These are phyloP conservation scores for Kodamaea plutei DNA, from an alignment of 1,139 yeast genomes.

Conservation along the genomic window DNA sequence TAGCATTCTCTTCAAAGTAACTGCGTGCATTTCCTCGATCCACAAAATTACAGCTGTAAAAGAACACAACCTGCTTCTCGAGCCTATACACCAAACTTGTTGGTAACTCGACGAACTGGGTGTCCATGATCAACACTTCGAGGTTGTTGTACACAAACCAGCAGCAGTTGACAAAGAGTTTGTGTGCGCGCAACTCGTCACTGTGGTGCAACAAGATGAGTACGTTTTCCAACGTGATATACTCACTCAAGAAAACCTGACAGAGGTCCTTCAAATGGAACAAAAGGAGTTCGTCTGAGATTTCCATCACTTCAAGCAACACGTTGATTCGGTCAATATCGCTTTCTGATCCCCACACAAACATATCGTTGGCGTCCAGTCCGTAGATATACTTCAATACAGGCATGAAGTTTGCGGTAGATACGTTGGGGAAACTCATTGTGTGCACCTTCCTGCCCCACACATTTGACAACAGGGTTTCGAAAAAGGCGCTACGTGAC, in stretches of 20 bases:
- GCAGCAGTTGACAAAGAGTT: slow-evolving; percentile 56
- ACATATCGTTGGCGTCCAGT: slow-evolving; percentile 36
- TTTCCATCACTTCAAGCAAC: slow-evolving; percentile 55
- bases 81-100: slow-evolving; percentile 23
- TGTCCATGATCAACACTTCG: slow-evolving; percentile 58
- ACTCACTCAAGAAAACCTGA: slow-evolving; percentile 58
- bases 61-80: slow-evolving; percentile 26
- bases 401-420: slow-evolving; percentile 42
- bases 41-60: too few species aligned
- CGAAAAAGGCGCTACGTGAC: slow-evolving; percentile 62
- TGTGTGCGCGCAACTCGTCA: slow-evolving; percentile 45
- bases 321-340: slow-evolving; percentile 41
- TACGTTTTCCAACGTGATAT: slow-evolving; percentile 61
- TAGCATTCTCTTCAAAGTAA: slow-evolving; percentile 18
- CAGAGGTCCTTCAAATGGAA: slow-evolving; percentile 57
- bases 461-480: slow-evolving; percentile 49
- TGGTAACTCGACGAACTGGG: slow-evolving; percentile 26
- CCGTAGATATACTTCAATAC: slow-evolving; percentile 62
- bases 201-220: slow-evolving; percentile 54
- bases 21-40: too few species aligned
- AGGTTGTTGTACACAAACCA: slow-evolving; percentile 69
- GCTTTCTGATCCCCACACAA: slow-evolving; percentile 37
- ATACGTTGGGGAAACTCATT: slow-evolving; percentile 45
- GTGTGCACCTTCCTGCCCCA: slow-evolving; percentile 54
- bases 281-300: slow-evolving; percentile 63